Evolutionary conservation across 2,329 filamentous ascomycete species (phyloP), one percentile per base, ranked within the genome.

Genomic region (Claviceps monticola): DNA sequence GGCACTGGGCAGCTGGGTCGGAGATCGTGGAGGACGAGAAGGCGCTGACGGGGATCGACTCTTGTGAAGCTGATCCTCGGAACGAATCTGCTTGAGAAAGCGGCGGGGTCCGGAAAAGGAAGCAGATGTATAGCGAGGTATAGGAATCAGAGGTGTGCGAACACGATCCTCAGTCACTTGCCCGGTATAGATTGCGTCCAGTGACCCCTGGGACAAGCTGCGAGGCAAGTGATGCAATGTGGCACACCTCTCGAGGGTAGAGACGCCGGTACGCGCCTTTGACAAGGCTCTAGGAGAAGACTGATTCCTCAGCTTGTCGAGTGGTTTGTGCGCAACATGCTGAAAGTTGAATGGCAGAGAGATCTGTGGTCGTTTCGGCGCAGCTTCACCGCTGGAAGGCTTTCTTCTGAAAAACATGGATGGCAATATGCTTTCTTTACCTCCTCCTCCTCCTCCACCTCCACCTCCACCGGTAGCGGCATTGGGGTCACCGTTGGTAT

Each of bases 341-440:
- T 83, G 79, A 55, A 84, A 84, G 67, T 83, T 82, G 64, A 80
- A 83, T 2, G 80, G 80, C 1, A 70, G 74, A 1, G 80, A 84
- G 51, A 84, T 84, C 51, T 74, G 72, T 48, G 74, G 60, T 55
- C 70, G 74, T 58, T 64, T 74, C 50, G 62, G 57, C 49, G 57
- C 49, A 47, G 59, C 54, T 26, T 68, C 65, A 45, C 69, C 66
- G 19, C 66, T 64, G 29, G 64, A 63, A 11, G 59, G 58, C 57
- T 73, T 75, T 51, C 77, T 71, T 49, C 77, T 70, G 44, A 70
- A 64, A 53, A 81, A 79, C 45, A 81, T 65, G 9, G 71, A 68
- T 5, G 74, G 72, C 29, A 78, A 69, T 39, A 74, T 67, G 3
- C 68, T 67, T 36, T 78, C 74, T 58, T 69, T 73, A 46, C 63